Evolutionary conservation across 495 filamentous ascomycete genomes (phyloP).

Genomic region (Jackrogersella multiformis): DNA sequence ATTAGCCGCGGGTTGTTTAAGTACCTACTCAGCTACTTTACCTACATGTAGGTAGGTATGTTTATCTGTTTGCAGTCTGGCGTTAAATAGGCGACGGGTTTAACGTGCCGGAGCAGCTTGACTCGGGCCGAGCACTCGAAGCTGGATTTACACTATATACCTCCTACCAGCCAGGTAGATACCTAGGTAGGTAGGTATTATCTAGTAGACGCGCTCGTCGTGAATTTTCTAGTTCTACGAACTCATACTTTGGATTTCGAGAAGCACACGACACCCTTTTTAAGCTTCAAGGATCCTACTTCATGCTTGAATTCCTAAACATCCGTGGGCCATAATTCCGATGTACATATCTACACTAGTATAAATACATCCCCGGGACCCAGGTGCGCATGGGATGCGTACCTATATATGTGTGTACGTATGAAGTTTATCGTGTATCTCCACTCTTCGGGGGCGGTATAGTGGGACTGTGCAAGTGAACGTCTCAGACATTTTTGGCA

Average conservation of each 20-base stretch:
- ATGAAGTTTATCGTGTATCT: slow-evolving; percentile 5
- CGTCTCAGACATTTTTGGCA: slow-evolving; percentile 32
- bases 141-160: slow-evolving; percentile 12
- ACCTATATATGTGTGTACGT: slow-evolving; percentile 6
- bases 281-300: slow-evolving; percentile 5
- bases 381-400: slow-evolving; percentile 3
- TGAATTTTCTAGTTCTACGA: background rate
- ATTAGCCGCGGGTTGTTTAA: slow-evolving; percentile 29
- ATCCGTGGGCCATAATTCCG: slow-evolving; percentile 24
- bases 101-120: background rate
- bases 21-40: too few species aligned
- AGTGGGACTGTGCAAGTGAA: slow-evolving; percentile 17
- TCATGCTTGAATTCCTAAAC: slow-evolving; percentile 5
- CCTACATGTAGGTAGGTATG: background rate
- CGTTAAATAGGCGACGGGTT: slow-evolving; percentile 27
- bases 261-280: slow-evolving; percentile 16
- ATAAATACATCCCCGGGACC: too few species aligned
- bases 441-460: slow-evolving; percentile 10
- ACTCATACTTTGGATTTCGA: background rate
- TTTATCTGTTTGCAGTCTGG: slow-evolving; percentile 1
- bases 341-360: too few species aligned
- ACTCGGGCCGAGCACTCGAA: background rate
- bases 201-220: too few species aligned
- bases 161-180: too few species aligned
- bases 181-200: too few species aligned